phyloP scores from a whole-genome alignment of 805 yeast genomes.

The Pichia manshurica region DNA sequence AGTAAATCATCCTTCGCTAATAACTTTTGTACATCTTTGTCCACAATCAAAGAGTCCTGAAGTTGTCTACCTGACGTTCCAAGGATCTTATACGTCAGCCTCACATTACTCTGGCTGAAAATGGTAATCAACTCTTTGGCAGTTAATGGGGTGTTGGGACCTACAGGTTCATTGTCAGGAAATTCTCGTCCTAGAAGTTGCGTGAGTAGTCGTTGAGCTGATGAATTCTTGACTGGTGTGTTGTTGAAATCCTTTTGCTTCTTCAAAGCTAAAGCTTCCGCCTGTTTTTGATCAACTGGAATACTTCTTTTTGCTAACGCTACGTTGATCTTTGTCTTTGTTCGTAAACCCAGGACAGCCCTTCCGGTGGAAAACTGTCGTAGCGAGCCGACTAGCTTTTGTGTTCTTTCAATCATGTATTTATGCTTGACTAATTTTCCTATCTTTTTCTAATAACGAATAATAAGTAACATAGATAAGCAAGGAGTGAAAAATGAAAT shows the following conservation, averaged over 20 bases:
- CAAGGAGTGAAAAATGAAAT: too few relatives aligned
- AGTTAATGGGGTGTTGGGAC: constrained; percentile 23
- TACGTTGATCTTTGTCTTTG: constrained; percentile 13
- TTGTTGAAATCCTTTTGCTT: constrained; percentile 18
- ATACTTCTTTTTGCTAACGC: constrained; percentile 12
- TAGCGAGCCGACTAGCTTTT: neutral
- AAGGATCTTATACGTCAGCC: constrained; percentile 46
- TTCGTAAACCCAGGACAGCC: neutral
- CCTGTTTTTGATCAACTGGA: neutral
- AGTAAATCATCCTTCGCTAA: constrained; percentile 42
- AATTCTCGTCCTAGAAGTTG: constrained; percentile 19
- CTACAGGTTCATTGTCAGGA: constrained; percentile 17
- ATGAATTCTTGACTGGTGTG: constrained; percentile 22
- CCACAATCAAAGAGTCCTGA: constrained; percentile 51
- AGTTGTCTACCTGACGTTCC: constrained; percentile 57
- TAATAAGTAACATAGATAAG: too few relatives aligned
- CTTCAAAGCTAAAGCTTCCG: constrained; percentile 7
- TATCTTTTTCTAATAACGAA: too few relatives aligned
- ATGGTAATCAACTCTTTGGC: constrained; percentile 24
- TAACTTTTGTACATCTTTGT: constrained; percentile 47
- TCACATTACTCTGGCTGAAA: constrained; percentile 30
- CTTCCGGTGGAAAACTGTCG: constrained; percentile 1
- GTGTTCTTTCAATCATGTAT: neutral
- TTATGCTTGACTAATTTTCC: too few relatives aligned
- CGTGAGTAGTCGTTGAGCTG: constrained; percentile 26